A percentile compares a stretch with the other conserved stretches of the same genome.
phyloP scores from a whole-genome alignment of 2,329 filamentous ascomycete species.

The Chrysoporthe deuterocubensis region DNA sequence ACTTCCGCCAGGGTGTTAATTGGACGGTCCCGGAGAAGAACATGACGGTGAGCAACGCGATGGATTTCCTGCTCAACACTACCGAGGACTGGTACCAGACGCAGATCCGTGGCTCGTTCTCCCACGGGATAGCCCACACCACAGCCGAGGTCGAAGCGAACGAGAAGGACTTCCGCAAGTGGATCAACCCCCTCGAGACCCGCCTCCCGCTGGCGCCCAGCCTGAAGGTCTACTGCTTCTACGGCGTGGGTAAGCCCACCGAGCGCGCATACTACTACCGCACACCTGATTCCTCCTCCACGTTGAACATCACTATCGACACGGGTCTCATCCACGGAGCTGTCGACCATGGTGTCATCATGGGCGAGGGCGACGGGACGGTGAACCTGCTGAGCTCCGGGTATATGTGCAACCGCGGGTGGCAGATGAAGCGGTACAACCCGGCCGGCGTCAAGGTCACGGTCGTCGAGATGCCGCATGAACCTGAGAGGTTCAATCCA shows the following conservation, averaged over 20 bases:
- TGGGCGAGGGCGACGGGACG: conserved; percentile 95
- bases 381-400: conserved; percentile 90
- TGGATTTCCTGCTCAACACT: conserved; percentile 77
- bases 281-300: conserved; percentile 66
- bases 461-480: conserved; percentile 94
- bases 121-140: conserved; percentile 84
- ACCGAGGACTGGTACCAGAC: conserved; percentile 85
- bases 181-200: conserved; percentile 89
- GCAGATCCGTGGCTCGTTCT: conserved; percentile 76
- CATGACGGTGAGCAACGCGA: conserved; percentile 76
- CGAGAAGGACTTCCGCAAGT: conserved; percentile 77
- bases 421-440: conserved; percentile 93
- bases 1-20: conserved; percentile 73
- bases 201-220: conserved; percentile 84
- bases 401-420: conserved; percentile 97
- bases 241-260: conserved; percentile 90
- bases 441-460: conserved; percentile 81
- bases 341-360: conserved; percentile 86
- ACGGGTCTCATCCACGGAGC: conserved; percentile 62
- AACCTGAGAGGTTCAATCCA: conserved; percentile 89
- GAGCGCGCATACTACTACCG: conserved; percentile 94
- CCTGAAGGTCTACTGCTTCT: conserved; percentile 97
- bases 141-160: conserved; percentile 80
- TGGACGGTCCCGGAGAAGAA: conserved; percentile 70
- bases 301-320: conserved; percentile 76